Evolutionary conservation across 129 eudicot species (phyloP).

Genomic region (Logfia minima): DNA sequence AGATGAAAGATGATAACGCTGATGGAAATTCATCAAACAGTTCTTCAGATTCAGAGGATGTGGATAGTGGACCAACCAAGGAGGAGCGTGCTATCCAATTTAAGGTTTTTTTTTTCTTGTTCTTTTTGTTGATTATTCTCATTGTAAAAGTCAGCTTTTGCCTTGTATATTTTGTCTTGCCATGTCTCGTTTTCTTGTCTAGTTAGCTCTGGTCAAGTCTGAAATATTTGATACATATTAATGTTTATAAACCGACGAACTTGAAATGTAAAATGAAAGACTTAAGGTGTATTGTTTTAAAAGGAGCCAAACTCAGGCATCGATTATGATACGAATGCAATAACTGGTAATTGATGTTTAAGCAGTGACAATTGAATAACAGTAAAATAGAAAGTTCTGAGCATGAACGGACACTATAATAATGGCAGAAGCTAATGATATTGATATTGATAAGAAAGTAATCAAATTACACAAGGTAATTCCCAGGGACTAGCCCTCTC

Average conservation of each 20-base stretch:
- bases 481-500: too few species aligned
- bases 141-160: background rate
- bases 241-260: background rate
- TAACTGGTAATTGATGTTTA: too few species aligned
- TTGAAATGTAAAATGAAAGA: background rate
- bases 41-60: conserved; percentile 96
- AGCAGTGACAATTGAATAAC: too few species aligned
- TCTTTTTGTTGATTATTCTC: background rate
- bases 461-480: too few species aligned
- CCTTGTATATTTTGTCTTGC: background rate
- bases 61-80: conserved; percentile 76
- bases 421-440: too few species aligned
- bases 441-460: too few species aligned
- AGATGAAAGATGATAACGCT: conserved; percentile 57
- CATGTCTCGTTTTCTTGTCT: background rate
- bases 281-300: background rate
- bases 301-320: background rate
- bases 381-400: too few species aligned
- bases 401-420: too few species aligned
- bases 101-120: conserved; percentile 49
- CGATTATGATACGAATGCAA: too few species aligned
- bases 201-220: background rate
- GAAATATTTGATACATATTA: background rate
- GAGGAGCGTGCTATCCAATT: conserved; percentile 84
- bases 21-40: conserved; percentile 71